Evolutionary conservation across 2,329 filamentous ascomycete species (phyloP).

Genomic region (Aspergillus fischeri): DNA sequence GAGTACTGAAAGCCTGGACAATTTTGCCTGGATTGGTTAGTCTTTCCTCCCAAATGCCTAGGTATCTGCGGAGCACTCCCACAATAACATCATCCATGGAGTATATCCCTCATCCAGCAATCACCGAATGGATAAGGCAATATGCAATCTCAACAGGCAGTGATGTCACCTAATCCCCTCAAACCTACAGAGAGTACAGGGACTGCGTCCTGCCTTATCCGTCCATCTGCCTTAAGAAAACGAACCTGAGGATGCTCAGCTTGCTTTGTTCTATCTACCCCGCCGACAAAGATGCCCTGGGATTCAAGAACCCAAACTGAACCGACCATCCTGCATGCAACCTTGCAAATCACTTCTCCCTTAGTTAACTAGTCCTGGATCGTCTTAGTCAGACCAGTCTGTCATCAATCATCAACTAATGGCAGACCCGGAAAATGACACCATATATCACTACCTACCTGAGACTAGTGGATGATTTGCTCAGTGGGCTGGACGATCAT

Average conservation of each 20-base stretch:
- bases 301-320: not conserved
- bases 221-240: not conserved
- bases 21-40: slow-evolving; percentile 19
- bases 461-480: not conserved
- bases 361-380: not conserved
- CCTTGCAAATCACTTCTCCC: not conserved
- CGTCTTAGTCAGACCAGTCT: not conserved
- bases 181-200: not conserved
- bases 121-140: not conserved
- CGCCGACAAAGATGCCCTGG: not conserved
- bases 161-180: not conserved
- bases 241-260: not conserved
- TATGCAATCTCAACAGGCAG: too few species aligned
- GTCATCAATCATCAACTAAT: not conserved
- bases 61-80: not conserved
- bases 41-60: slow-evolving; percentile 5
- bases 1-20: slow-evolving; percentile 15
- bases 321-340: not conserved
- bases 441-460: not conserved
- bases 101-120: not conserved
- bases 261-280: not conserved
- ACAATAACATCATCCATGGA: not conserved
- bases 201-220: not conserved
- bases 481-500: not conserved
- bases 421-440: not conserved